A percentile compares a stretch with the other conserved stretches of the same genome.
Evolutionary conservation across 129 eudicot species (phyloP).

Genomic region (Lonicera japonica): DNA sequence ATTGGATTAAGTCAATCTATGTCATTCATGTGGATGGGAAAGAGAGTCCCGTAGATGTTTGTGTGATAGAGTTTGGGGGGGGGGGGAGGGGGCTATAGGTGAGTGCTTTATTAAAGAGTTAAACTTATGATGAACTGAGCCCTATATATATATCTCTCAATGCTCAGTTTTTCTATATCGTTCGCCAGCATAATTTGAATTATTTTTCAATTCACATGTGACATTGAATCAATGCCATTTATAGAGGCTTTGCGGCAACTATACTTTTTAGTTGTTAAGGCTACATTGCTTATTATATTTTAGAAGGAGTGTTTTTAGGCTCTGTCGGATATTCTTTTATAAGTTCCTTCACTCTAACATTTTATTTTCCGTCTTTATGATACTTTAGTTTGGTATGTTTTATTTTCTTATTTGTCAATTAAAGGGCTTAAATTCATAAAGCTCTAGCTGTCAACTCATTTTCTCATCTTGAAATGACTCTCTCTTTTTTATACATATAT

Average conservation of each 20-base stretch:
- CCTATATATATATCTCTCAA: not conserved
- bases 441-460: not conserved
- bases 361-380: not conserved
- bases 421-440: not conserved
- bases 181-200: not conserved
- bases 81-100: slow-evolving; percentile 99
- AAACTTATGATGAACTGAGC: not conserved
- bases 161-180: not conserved
- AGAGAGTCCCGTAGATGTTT: too few relatives aligned
- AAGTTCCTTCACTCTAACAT: not conserved
- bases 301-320: not conserved
- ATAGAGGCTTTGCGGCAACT: slow-evolving; percentile 94
- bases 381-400: not conserved
- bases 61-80: slow-evolving; percentile 94
- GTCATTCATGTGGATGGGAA: too few relatives aligned
- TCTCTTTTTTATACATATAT: too few relatives aligned
- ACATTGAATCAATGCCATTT: slow-evolving; percentile 99
- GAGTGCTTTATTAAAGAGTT: slow-evolving; percentile 8
- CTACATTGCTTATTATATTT: slow-evolving; percentile 8
- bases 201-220: slow-evolving; percentile 50
- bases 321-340: not conserved
- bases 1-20: too few relatives aligned
- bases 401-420: too few relatives aligned
- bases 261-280: slow-evolving; percentile 71
- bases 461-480: not conserved